Evolutionary conservation across 2,329 filamentous ascomycete species (phyloP).

Genomic region (Claviceps africana): DNA sequence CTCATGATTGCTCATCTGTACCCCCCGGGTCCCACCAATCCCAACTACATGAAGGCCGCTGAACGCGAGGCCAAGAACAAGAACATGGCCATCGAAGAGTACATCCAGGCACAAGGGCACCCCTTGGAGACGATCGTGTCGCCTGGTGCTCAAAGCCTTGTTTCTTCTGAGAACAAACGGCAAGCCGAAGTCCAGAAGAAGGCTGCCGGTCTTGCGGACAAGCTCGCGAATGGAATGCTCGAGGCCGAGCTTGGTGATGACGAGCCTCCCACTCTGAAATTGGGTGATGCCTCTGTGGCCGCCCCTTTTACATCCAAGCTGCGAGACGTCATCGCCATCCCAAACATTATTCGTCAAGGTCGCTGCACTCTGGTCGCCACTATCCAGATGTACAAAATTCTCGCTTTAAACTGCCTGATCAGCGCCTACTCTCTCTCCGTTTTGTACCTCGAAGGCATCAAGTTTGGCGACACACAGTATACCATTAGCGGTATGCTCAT

Average conservation of each 20-base stretch:
- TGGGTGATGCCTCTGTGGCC: conserved; percentile 92
- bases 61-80: conserved; percentile 74
- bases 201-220: conserved; percentile 69
- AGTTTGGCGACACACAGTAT: conserved; percentile 95
- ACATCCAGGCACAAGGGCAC: conserved; percentile 37
- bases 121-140: conserved; percentile 51
- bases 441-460: conserved; percentile 94
- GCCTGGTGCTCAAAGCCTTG: conserved; percentile 46
- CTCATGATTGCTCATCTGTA: conserved; percentile 85
- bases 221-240: conserved; percentile 76
- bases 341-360: conserved; percentile 96
- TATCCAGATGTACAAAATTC: conserved; percentile 99
- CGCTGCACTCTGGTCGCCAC: conserved; percentile 95
- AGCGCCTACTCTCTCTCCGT: conserved; percentile 95
- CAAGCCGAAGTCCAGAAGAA: conserved; percentile 54
- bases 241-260: conserved; percentile 75
- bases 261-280: conserved; percentile 89
- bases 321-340: conserved; percentile 89
- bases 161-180: conserved; percentile 12
- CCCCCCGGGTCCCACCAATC: conserved; percentile 78
- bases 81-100: conserved; percentile 48
- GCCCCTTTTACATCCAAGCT: conserved; percentile 97
- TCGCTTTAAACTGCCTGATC: conserved; percentile 93
- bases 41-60: conserved; percentile 86
- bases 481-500: conserved; percentile 99